Evolutionary conservation across 2,329 filamentous ascomycete genomes (phyloP).

Genomic region (Teratosphaeria viscida): DNA sequence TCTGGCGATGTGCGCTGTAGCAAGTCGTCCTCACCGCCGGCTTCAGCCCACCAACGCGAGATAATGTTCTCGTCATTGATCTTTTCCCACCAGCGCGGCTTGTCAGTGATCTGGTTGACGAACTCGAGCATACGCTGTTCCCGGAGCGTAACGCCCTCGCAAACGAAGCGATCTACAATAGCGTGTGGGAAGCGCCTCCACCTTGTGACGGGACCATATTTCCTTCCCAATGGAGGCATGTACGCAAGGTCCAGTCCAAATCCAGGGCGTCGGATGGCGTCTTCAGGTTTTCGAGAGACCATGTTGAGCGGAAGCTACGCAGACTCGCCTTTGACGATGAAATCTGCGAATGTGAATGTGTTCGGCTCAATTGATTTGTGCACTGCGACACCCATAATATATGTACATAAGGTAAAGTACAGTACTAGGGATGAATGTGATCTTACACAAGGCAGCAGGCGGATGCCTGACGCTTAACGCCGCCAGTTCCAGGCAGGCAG

Average conservation of each 20-base stretch:
- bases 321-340: too few species aligned
- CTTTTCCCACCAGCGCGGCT: constrained; percentile 22
- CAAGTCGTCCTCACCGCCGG: constrained; percentile 2
- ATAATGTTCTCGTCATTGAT: constrained; percentile 19
- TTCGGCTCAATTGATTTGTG: too few species aligned
- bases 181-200: constrained; percentile 11
- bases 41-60: constrained; percentile 18
- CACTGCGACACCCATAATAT: too few species aligned
- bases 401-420: too few species aligned
- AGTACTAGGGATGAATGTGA: background rate
- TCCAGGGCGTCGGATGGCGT: background rate
- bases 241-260: background rate
- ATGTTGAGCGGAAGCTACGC: background rate
- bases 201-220: background rate
- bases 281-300: background rate
- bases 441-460: background rate
- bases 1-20: constrained; percentile 7
- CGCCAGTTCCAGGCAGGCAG: background rate
- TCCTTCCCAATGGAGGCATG: background rate
- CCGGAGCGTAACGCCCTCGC: constrained; percentile 8
- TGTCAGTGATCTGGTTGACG: constrained; percentile 22
- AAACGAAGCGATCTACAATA: constrained; percentile 10
- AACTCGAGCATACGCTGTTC: constrained; percentile 22
- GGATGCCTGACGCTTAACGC: background rate
- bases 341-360: too few species aligned